Evolutionary conservation across 331 rosid genomes (phyloP).

Genomic region (Prunus yedoensis): DNA sequence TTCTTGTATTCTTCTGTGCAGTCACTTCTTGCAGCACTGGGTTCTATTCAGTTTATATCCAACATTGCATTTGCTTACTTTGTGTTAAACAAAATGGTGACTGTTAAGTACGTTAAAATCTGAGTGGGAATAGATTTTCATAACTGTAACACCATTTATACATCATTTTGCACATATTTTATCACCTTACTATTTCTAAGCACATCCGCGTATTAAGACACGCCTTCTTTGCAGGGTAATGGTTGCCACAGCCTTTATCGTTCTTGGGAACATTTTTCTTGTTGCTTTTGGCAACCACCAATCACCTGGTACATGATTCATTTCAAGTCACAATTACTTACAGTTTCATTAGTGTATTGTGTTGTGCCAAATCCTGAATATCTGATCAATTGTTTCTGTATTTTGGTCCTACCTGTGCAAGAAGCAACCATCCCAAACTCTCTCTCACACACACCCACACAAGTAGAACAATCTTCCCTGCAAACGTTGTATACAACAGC

Average conservation of each 20-base stretch:
- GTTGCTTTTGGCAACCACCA: slow-evolving; percentile 99
- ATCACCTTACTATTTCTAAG: slow-evolving; percentile 5
- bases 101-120: too few species aligned
- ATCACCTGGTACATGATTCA: slow-evolving; percentile 69
- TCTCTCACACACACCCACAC: neutral
- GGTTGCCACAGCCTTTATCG: slow-evolving; percentile 95
- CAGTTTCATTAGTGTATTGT: too few species aligned
- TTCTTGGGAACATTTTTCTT: slow-evolving; percentile 87
- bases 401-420: neutral
- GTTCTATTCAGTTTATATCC: too few species aligned
- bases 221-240: slow-evolving; percentile 64
- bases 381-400: too few species aligned
- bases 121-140: slow-evolving; percentile 14
- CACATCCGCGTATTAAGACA: slow-evolving; percentile 19
- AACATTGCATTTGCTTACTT: too few species aligned
- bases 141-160: neutral
- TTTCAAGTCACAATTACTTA: slow-evolving; percentile 3
- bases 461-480: neutral
- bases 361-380: neutral
- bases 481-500: slow-evolving; percentile 3
- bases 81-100: too few species aligned
- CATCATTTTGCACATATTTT: neutral
- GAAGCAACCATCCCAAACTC: neutral
- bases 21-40: too few species aligned
- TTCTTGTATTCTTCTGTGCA: too few species aligned